Base-by-base conservation (phyloP, 495 filamentous ascomycete genomes). In the Xylaria grammica region DNA sequence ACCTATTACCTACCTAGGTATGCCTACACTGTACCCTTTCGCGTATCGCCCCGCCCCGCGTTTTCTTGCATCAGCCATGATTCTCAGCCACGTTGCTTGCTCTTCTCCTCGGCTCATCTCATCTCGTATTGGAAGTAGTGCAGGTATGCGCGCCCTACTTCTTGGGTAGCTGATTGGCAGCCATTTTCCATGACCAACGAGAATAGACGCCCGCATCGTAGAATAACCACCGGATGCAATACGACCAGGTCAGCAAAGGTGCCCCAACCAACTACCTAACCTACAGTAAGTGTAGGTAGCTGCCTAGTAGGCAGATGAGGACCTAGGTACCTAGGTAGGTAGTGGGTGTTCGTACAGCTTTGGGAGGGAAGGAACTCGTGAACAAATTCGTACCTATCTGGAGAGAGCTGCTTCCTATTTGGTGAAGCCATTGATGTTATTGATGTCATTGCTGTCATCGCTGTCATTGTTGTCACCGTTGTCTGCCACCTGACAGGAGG, bases 61-160 rank as follows among this genome's bases (percentile, higher is more conserved):
- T 53, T 63, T 22, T 32, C 34, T 55, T 55, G 50, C 13, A 40
- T 22, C 60, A 19, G 19, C 60, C 50, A 32, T 54, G 56, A 59
- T 34, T 22, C 38, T 55, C 60, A 54, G 60, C 60, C 60, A 63
- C 60, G 60, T 53, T 50, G 60, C 49, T 44, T 19, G 34, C 60
- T 48, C 60, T 53, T 54, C 34, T 44, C 24, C 54, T 27, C 32
- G 48, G 26, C 27, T 40, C 22, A 40, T 11, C 26, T 30, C 9
- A 50, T 44, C 60, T 63, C 60, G 60, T 63, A 63, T 63, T 62
- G 40, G 46, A 38, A 38, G 45, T 24, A 34, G 26, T 63, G 60
- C 60, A 63, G 50, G 44, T 63, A 50, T 27, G 60, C 38, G 60
- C 27, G 27, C 40, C 51, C 29, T 48, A 24, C 24, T 38, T 55